Base-by-base conservation (phyloP, 1,139 yeast genomes). In the Protomyces arabidopsidicola region DNA sequence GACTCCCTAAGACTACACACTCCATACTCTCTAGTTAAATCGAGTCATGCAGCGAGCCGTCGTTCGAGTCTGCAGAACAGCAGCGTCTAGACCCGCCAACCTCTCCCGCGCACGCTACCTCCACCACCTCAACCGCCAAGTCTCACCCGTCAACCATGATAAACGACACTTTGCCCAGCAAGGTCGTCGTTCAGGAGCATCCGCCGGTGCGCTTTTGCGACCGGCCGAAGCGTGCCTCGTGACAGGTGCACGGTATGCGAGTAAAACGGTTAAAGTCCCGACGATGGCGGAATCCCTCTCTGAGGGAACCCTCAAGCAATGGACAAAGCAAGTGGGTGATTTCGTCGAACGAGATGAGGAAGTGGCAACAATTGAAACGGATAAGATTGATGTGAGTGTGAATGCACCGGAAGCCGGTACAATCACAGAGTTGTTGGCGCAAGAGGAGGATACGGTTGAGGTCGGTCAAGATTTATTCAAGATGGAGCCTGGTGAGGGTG, bases 241-340 rank as follows among this genome's bases (percentile, higher is more conserved):
- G 1, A 3, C 42, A 9, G 42, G 16, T 36, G 42, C 9, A n/a
- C 42, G 45, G 18, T 60, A 60, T 54, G 63, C 58, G 38, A 53
- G 54, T 36, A 60, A 60, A 51, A 54, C 58, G 2, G 65, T 93
- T 65, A 89, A 90, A 77, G 98, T 93, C 45, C 99, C 99, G 61
- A 96, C 90, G 70, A 90, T 93, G 97, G 98, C 98, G 60, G 99
- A 93, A 78, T 91, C 98, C 63, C 87, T 93, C 74, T 90, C 97
- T 59, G 99, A 93, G 77, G 99, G 99, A 76, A 90, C 98, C 60
- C 82, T 93, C 71, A 81, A 90, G 68, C 86, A 90, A 64, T 90
- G 84, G 77, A 82, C 84, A 71, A 78, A 78, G 72, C 69, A 84
- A 70, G 89, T 90, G 67, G 99, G 99, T 70, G 98, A 93, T 69